Conservation (phyloP, 148 eudicot species). For the Rhododendron williamsianum region DNA sequence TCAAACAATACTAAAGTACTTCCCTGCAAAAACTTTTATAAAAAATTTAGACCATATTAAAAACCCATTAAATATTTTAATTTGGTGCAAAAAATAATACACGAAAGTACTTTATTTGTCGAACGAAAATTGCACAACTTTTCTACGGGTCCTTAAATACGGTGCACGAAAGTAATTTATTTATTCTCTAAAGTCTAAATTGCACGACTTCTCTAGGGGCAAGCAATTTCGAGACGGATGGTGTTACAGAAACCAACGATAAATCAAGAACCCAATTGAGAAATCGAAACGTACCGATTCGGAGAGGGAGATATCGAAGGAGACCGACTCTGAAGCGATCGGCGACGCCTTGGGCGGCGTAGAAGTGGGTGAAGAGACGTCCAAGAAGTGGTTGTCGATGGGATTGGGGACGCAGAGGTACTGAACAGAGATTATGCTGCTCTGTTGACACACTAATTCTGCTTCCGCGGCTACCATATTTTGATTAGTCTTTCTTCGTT, state of each 20-base stretch:
- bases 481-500: neutral
- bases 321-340: constrained; percentile 11
- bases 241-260: neutral
- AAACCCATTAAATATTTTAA: no score
- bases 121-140: neutral
- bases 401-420: constrained; percentile 18
- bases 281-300: constrained; percentile 23
- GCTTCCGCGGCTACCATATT: constrained; percentile 26
- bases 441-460: constrained; percentile 17
- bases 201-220: neutral
- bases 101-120: neutral
- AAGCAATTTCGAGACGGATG: no score
- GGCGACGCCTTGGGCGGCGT: neutral
- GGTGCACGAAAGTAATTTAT: neutral
- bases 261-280: neutral
- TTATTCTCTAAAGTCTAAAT: no score
- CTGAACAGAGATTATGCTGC: constrained; percentile 15
- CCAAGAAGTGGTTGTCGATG: constrained; percentile 11
- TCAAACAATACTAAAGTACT: no score
- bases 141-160: neutral
- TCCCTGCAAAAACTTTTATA: neutral
- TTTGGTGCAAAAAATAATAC: neutral
- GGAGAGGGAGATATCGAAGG: constrained; percentile 23
- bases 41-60: neutral
- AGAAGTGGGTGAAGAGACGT: constrained; percentile 4